Evolutionary conservation across 2,329 filamentous ascomycete species (phyloP).

Genomic region (Fusarium siculi): DNA sequence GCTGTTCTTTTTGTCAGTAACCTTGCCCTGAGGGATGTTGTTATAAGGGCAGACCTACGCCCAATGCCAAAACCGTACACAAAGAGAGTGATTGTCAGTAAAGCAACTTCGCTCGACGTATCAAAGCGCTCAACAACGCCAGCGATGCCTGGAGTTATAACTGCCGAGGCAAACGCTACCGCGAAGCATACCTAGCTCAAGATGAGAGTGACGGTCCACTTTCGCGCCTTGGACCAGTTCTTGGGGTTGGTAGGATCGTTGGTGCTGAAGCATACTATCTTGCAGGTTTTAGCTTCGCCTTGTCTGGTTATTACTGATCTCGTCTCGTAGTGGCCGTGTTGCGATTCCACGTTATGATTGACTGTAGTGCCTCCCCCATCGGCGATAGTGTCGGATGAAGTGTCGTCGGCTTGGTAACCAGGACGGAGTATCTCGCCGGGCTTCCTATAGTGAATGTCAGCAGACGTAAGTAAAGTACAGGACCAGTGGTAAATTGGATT

Average conservation of each 20-base stretch:
- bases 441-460: neutral
- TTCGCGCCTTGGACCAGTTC: neutral
- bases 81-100: neutral
- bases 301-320: neutral
- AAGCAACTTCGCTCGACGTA: neutral
- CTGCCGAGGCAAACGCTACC: neutral
- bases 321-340: neutral
- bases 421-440: neutral
- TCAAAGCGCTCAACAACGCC: neutral
- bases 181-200: neutral
- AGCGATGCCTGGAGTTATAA: neutral
- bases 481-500: neutral
- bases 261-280: neutral
- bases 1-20: neutral
- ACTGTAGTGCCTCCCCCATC: neutral
- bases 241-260: neutral
- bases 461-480: too few relatives aligned
- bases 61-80: neutral
- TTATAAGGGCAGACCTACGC: neutral
- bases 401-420: neutral
- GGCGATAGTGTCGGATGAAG: neutral
- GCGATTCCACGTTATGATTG: neutral
- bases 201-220: neutral
- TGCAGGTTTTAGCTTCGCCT: neutral
- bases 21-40: too few relatives aligned